These are phyloP conservation scores for Claviceps pazoutovae DNA, from an alignment of 2,329 filamentous ascomycete genomes.

Conservation along the genomic window DNA sequence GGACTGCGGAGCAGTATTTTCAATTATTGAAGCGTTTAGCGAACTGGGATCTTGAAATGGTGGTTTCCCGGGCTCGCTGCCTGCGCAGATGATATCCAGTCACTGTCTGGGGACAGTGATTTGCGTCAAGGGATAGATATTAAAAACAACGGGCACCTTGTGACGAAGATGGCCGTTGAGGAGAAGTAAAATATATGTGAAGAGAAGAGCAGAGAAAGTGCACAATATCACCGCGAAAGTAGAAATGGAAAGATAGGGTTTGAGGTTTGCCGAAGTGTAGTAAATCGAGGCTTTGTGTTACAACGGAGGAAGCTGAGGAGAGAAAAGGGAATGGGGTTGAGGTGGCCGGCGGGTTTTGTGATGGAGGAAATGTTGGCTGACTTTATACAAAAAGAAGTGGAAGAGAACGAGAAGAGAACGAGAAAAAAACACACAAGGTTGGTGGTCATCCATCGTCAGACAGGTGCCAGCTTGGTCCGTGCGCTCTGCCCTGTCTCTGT, in stretches of 20 bases:
- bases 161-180: conserved; percentile 5
- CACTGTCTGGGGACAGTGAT: not conserved
- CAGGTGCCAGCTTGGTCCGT: conserved; percentile 8
- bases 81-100: not conserved
- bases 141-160: conserved; percentile 7
- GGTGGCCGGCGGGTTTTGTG: conserved; percentile 3
- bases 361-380: conserved; percentile 3
- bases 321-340: conserved; percentile 5
- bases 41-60: not conserved
- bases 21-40: not conserved
- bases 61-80: not conserved
- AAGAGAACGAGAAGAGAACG: conserved; percentile 5
- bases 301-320: conserved; percentile 5
- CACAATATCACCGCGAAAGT: conserved; percentile 1
- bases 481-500: conserved; percentile 1
- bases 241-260: conserved; percentile 4
- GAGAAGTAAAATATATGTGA: not conserved
- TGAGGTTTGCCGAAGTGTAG: too few species aligned
- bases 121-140: not conserved
- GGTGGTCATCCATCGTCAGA: conserved; percentile 11
- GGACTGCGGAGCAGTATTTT: conserved; percentile 1
- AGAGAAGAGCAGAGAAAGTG: not conserved
- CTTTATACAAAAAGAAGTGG: conserved; percentile 2
- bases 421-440: conserved; percentile 5
- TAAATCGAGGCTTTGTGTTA: not conserved